Evolutionary conservation across 2,329 filamentous ascomycete species (phyloP).

Genomic region (Orbilia ellipsospora): DNA sequence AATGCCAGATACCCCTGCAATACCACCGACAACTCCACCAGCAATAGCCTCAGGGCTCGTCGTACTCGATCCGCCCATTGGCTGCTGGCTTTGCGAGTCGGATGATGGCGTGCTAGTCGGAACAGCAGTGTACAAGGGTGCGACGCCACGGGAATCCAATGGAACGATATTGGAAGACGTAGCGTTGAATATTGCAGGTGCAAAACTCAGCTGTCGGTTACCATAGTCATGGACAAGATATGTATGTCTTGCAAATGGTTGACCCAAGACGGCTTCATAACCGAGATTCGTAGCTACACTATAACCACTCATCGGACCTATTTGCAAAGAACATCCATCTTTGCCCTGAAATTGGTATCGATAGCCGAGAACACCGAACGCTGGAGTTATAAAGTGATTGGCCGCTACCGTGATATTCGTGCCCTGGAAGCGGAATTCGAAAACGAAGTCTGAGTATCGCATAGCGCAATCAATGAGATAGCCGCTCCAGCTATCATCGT

Average conservation of each 20-base stretch:
- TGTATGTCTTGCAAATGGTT: constrained; percentile 41
- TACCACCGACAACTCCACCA: constrained; percentile 66
- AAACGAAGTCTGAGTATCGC: constrained; percentile 27
- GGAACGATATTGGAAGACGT: constrained; percentile 33
- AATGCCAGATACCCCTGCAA: constrained; percentile 63
- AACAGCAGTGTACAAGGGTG: constrained; percentile 8
- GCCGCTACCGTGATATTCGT: constrained; percentile 39
- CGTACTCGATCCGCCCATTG: background rate
- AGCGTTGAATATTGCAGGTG: constrained; percentile 31
- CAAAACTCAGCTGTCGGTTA: constrained; percentile 47
- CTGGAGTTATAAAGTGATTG: constrained; percentile 39
- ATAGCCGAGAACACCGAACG: constrained; percentile 24
- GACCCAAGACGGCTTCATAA: constrained; percentile 41
- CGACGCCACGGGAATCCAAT: constrained; percentile 33
- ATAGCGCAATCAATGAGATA: constrained; percentile 41
- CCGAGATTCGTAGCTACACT: constrained; percentile 37
- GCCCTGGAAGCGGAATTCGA: constrained; percentile 34
- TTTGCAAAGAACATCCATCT: constrained; percentile 35
- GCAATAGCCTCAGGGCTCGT: constrained; percentile 65
- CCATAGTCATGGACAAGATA: constrained; percentile 47
- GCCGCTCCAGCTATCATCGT: constrained; percentile 34
- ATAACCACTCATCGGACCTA: constrained; percentile 36
- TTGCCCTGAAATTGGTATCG: constrained; percentile 26
- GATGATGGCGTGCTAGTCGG: background rate
- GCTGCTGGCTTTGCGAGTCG: constrained; percentile 10